Percentiles rank a stretch among this genome's conserved stretches.
phyloP scores from a whole-genome alignment of 768 basidiomycete species.

The Rhodotorula diobovata region DNA sequence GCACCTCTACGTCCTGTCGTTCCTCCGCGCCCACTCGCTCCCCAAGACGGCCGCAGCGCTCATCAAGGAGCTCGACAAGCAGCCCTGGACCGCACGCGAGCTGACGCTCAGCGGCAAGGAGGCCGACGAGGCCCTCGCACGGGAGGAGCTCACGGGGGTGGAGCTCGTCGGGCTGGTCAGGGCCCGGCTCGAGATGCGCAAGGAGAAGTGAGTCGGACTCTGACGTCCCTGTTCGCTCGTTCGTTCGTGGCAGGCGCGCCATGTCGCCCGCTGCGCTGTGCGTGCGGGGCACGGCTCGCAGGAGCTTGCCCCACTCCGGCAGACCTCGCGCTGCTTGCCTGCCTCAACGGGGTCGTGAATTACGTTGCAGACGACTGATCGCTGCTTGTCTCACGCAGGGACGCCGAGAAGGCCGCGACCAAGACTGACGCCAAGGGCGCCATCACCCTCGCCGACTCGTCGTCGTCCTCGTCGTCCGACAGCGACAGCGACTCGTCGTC shows the following conservation, averaged over 20 bases:
- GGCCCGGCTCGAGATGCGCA: conserved; percentile 18
- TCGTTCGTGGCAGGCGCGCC: too few relatives aligned
- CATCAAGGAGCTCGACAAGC: conserved; percentile 34
- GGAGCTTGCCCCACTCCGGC: too few relatives aligned
- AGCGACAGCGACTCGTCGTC: conserved; percentile 24
- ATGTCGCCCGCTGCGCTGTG: too few relatives aligned
- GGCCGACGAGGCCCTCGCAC: not conserved
- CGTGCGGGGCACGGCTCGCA: too few relatives aligned
- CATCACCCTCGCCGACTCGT: not conserved
- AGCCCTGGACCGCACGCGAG: conserved; percentile 13
- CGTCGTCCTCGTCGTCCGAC: conserved; percentile 1
- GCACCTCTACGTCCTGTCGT: conserved; percentile 38
- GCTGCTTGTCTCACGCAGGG: not conserved
- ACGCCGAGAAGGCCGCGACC: not conserved
- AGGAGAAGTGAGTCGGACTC: conserved; percentile 15
- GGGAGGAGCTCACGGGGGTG: not conserved
- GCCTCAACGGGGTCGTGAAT: too few relatives aligned
- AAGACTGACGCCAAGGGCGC: not conserved
- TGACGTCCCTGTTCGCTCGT: not conserved
- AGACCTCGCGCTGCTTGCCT: too few relatives aligned
- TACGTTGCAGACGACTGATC: too few relatives aligned
- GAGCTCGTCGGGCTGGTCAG: conserved; percentile 30
- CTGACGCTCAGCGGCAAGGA: conserved; percentile 10
- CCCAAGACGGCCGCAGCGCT: conserved; percentile 37
- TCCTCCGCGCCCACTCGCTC: conserved; percentile 39